Conservation (phyloP, 768 basidiomycete genomes). For the Lentinula boryana region DNA sequence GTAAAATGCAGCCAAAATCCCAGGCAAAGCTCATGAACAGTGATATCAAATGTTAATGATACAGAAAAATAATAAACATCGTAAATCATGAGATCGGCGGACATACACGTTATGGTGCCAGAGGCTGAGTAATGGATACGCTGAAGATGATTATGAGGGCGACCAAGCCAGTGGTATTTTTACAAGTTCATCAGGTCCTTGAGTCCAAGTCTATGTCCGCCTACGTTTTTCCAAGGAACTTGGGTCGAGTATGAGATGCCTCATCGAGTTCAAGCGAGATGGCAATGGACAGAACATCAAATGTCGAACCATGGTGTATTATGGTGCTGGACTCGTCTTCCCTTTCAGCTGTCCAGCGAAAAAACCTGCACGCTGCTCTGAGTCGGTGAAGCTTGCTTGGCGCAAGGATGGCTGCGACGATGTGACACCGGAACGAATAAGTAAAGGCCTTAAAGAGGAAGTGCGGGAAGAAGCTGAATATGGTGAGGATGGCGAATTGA, state of each 20-base stretch:
- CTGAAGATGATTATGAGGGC: not conserved
- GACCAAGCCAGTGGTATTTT: conserved; percentile 3
- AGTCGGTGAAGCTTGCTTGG: not conserved
- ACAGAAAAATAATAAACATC: not conserved
- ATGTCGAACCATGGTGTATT: not conserved
- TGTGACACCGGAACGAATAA: not conserved
- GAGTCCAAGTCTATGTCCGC: not conserved
- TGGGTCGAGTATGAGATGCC: not conserved
- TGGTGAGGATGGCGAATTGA: not conserved
- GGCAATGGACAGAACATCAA: not conserved
- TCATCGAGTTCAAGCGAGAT: not conserved
- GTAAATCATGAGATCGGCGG: not conserved
- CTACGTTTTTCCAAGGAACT: not conserved
- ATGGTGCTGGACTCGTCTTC: not conserved
- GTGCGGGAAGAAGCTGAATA: not conserved
- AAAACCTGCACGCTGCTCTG: not conserved
- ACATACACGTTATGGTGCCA: not conserved
- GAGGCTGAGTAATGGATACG: not conserved
- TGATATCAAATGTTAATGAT: not conserved
- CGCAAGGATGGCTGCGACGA: not conserved
- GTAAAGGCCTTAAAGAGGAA: not conserved
- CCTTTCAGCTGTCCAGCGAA: not conserved
- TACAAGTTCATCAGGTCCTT: not conserved
- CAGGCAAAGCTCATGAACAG: not conserved
- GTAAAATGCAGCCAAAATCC: not conserved